Evolutionary conservation across 768 basidiomycete genomes (phyloP), one percentile per base, ranked within the genome.

Genomic region (Coprinopsis marcescibilis): DNA sequence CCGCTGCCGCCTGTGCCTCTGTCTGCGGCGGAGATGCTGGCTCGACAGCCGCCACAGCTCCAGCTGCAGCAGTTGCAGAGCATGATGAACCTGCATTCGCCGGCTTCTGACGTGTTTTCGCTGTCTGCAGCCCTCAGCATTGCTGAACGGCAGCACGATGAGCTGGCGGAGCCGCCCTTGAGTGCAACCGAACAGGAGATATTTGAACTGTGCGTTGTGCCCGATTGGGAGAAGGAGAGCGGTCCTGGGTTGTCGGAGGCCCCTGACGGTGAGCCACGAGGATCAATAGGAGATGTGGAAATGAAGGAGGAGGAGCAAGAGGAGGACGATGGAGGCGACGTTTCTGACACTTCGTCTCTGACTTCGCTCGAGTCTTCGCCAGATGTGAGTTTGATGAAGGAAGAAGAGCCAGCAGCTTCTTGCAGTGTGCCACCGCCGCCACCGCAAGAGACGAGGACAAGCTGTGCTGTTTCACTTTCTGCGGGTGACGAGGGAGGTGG

Each of bases 161-260:
- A 64, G 33, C 57, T 53, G 12, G 27, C 49, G n/a, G 75, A 76
- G 19, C 65, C 67, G 2, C 85, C 84, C 15, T 70, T 88, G 40
- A 87, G 76, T 53, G 78, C 79, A 19, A 78, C 74, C 8, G 85
- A 88, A 55, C 77, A 83, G 56, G 78, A 83, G 60, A 80, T 88
- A 40, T 87, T 88, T 63, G 71, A 75, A 38, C 62, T 87, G 20
- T 87, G 83, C 50, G 66, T 74, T 25, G 71, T 75, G 50, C 75
- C 77, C 15, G 79, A 81, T 49, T 77, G 75, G 74, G 75, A 78
- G 39, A 60, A 65, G 23, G 54, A 39, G n/a, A 36, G 15, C 34
- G 49, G 52, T 17, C 25, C 29, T n/a, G 17, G 43, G 11, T 35
- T 26, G 27, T 32, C 19, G 13, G 4, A 17, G 10, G 38, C 6